Percentiles rank a stretch among this genome's conserved stretches.
Evolutionary conservation across 1,139 yeast species (phyloP).

Genomic region (Pichia inconspicua): DNA sequence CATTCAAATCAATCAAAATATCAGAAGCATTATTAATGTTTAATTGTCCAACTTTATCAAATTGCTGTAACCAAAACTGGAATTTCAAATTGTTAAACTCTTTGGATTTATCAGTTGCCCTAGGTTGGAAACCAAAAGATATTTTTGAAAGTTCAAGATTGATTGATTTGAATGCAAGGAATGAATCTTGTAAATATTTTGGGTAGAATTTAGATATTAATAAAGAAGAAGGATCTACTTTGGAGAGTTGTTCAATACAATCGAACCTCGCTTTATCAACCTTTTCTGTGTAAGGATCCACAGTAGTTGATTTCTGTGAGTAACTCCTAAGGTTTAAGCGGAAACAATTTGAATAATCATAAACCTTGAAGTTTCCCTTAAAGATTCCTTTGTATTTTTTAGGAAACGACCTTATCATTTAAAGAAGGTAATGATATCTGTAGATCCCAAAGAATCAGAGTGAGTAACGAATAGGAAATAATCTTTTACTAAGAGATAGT

Average conservation of each 20-base stretch:
- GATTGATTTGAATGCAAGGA: conserved; percentile 62
- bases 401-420: neutral
- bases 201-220: conserved; percentile 67
- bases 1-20: conserved; percentile 35
- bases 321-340: neutral
- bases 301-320: neutral
- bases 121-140: conserved; percentile 30
- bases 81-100: conserved; percentile 48
- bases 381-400: neutral
- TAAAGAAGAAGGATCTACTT: conserved; percentile 57
- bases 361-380: too few relatives aligned
- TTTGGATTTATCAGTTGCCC: conserved; percentile 16
- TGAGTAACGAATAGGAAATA: neutral
- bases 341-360: too few relatives aligned
- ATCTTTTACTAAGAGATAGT: neutral
- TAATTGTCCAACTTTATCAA: conserved; percentile 34
- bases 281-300: conserved; percentile 13
- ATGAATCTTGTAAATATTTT: conserved; percentile 54
- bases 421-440: too few relatives aligned
- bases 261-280: conserved; percentile 38
- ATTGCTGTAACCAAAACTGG: conserved; percentile 53
- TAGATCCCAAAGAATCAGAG: too few relatives aligned
- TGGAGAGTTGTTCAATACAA: conserved; percentile 33
- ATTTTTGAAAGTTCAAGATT: conserved; percentile 61
- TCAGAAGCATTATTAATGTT: conserved; percentile 24